Evolutionary conservation across 2,329 filamentous ascomycete genomes (phyloP), one percentile per base, ranked within the genome.

Genomic region (Alternaria sp.): DNA sequence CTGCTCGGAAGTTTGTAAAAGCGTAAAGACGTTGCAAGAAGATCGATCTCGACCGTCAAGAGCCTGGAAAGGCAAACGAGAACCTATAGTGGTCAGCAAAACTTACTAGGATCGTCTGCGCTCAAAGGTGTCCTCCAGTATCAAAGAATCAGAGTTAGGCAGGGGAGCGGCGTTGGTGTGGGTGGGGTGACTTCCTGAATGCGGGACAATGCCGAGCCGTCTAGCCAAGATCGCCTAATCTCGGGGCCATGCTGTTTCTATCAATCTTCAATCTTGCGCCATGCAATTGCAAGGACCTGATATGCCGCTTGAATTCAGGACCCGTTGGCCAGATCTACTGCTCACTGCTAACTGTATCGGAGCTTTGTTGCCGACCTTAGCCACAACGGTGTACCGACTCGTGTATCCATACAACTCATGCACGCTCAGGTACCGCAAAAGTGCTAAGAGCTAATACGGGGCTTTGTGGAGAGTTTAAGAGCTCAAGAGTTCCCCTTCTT

Each of bases 401-500:
- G 26, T 52, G 49, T 54, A 49, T 50, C 23, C 52, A 28, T 25
- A 26, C 40, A 40, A 61, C 30, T 50, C 45, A 56, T 56, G 49
- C 49, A 54, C 19, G 49, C 26, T 44, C 21, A 59, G 28, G 36
- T 54, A 49, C 57, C 32, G 55, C 36, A 19, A 21, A 17, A 19
- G 9, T 15, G 43, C 44, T 51, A 46, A 26, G 26, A n/a, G 19
- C 19, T 21, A 36, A 10, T n/a, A 28, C 9, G 8, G 40, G 19
- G 28, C 10, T 36, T 52, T 23, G 21, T 46, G 26, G 23, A 44
- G 12, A 44, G 51, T 55, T 54, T 59, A 26, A 44, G 54, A 60
- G 43, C 25, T 47, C 47, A 58, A 25, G n/a, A 57, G 36, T 25
- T 56, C 30, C 57, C 60, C 30, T 56, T 62, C 47, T 44, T 54